phyloP scores from a whole-genome alignment of 306 rosid species.

The Coriaria nepalensis region DNA sequence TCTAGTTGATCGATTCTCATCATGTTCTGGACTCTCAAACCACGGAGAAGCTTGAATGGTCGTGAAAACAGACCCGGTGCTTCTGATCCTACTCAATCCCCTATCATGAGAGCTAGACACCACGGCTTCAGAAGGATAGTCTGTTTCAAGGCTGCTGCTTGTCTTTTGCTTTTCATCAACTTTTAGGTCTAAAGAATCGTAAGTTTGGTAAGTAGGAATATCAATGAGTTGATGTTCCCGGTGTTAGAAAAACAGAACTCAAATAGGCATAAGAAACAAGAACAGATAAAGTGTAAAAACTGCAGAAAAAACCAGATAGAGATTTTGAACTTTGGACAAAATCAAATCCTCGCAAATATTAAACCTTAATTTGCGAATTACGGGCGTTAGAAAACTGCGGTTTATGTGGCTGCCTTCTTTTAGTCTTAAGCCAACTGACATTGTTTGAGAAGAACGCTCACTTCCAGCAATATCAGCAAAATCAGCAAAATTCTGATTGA shows the following conservation, averaged over 20 bases:
- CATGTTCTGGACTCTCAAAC: conserved; percentile 20
- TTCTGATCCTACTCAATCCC: conserved; percentile 32
- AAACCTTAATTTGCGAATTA: conserved; percentile 80
- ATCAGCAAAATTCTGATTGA: conserved; percentile 69
- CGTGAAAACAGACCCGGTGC: conserved; percentile 30
- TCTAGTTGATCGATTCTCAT: conserved; percentile 13
- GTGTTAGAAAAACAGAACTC: too few species aligned
- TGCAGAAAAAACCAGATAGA: too few species aligned
- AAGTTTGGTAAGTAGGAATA: conserved; percentile 16
- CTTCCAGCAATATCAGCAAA: conserved; percentile 75
- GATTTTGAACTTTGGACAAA: neutral
- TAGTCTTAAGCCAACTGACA: conserved; percentile 65
- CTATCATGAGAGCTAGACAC: conserved; percentile 15
- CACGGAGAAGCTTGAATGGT: conserved; percentile 17
- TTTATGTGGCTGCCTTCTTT: conserved; percentile 95
- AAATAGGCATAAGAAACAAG: too few species aligned
- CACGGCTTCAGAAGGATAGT: conserved; percentile 21
- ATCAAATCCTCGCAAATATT: neutral
- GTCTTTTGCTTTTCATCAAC: conserved; percentile 31
- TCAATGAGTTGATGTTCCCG: conserved; percentile 9
- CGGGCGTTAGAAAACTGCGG: conserved; percentile 77
- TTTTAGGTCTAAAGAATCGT: conserved; percentile 22
- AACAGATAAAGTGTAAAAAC: too few species aligned
- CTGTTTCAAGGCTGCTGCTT: conserved; percentile 24
- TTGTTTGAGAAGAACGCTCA: conserved; percentile 77